Evolutionary conservation across 2,329 filamentous ascomycete genomes (phyloP).

Genomic region (Venturia carpophila): DNA sequence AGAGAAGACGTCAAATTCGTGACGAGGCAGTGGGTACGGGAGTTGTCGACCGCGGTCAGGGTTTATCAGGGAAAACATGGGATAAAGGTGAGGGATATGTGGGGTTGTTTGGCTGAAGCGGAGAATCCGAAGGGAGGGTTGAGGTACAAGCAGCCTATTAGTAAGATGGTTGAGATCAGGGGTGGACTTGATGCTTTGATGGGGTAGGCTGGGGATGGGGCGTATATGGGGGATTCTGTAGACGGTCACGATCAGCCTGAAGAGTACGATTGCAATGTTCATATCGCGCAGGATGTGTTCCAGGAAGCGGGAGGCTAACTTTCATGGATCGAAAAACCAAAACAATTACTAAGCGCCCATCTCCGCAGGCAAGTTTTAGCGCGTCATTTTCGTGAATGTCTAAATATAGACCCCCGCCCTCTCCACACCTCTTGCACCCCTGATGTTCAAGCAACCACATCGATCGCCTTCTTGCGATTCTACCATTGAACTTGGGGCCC

Average conservation of each 20-base stretch:
- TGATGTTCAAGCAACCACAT: too few relatives aligned
- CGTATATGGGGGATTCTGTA: too few relatives aligned
- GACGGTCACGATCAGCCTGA: too few relatives aligned
- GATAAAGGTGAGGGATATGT: not conserved
- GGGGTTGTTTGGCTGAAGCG: not conserved
- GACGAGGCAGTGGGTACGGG: not conserved
- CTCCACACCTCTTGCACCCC: too few relatives aligned
- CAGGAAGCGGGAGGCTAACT: too few relatives aligned
- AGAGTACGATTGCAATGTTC: too few relatives aligned
- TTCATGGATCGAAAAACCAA: too few relatives aligned
- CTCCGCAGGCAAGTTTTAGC: not conserved
- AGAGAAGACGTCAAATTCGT: not conserved
- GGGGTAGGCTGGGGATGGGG: not conserved
- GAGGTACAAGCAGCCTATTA: too few relatives aligned
- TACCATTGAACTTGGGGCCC: too few relatives aligned
- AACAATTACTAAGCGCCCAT: not conserved
- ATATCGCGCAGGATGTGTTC: too few relatives aligned
- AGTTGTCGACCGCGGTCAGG: not conserved
- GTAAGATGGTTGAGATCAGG: not conserved
- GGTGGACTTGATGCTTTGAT: not conserved
- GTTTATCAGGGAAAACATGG: not conserved
- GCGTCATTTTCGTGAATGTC: not conserved
- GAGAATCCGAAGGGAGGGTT: too few relatives aligned
- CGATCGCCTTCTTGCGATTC: too few relatives aligned
- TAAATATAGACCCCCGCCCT: not conserved